A percentile compares a stretch with the other conserved stretches of the same genome.
Conservation (phyloP, 1,284 basidiomycete species). For the Rhodotorula sp. region DNA sequence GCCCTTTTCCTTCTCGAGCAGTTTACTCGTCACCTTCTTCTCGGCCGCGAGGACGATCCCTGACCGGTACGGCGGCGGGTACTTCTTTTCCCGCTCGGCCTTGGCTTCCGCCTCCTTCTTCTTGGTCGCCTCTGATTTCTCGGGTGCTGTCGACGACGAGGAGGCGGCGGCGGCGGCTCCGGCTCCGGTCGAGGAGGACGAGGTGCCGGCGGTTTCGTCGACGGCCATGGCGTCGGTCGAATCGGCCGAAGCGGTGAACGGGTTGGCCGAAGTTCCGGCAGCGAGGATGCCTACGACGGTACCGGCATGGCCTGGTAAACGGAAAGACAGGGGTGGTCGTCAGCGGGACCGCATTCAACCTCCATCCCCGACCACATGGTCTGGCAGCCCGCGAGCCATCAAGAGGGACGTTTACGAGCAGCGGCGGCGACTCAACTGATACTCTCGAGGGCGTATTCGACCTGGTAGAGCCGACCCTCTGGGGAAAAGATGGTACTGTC, state of each 20-base stretch:
- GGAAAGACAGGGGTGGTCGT: background rate
- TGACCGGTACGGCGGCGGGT: slow-evolving; percentile 40
- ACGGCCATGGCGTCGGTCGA: slow-evolving; percentile 41
- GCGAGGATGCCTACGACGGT: slow-evolving; percentile 46
- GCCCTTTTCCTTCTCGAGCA: slow-evolving; percentile 89
- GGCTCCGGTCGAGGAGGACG: background rate
- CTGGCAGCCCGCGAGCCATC: no score
- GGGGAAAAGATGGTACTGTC: slow-evolving; percentile 44
- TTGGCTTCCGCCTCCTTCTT: slow-evolving; percentile 42
- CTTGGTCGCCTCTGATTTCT: slow-evolving; percentile 38
- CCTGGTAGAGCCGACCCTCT: slow-evolving; percentile 45
- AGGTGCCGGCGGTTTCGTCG: slow-evolving; percentile 22
- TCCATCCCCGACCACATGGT: no score
- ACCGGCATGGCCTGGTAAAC: slow-evolving; percentile 41
- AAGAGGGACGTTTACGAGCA: no score
- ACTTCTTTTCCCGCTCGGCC: slow-evolving; percentile 39
- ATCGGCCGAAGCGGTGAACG: slow-evolving; percentile 30
- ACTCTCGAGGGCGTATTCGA: slow-evolving; percentile 45
- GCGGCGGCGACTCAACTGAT: slow-evolving; percentile 34
- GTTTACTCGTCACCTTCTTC: slow-evolving; percentile 98
- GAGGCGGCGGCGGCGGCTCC: slow-evolving; percentile 6
- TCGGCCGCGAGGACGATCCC: slow-evolving; percentile 97
- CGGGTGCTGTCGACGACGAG: slow-evolving; percentile 20
- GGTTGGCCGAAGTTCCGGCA: slow-evolving; percentile 42
- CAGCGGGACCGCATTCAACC: background rate